Evolutionary conservation across 2,329 filamentous ascomycete genomes (phyloP).

Genomic region (Trichophyton verrucosum): DNA sequence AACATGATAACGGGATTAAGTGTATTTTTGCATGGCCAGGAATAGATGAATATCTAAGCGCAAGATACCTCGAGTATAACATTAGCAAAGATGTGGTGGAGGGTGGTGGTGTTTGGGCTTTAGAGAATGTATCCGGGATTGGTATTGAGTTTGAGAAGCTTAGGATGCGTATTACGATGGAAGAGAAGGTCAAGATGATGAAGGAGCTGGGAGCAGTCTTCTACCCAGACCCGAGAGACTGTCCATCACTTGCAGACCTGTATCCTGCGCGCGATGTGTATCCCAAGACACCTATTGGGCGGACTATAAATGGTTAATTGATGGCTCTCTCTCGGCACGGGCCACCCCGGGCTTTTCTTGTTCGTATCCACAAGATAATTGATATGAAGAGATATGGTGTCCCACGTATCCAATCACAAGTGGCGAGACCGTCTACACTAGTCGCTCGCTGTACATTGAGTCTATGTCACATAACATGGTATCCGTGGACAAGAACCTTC

Average conservation of each 20-base stretch:
- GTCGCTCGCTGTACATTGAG: background rate
- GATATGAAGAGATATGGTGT: background rate
- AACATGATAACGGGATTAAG: background rate
- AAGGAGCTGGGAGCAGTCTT: background rate
- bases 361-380: background rate
- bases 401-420: background rate
- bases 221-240: background rate
- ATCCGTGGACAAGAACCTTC: background rate
- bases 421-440: background rate
- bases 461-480: background rate
- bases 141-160: background rate
- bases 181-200: background rate
- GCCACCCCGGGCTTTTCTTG: background rate
- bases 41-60: background rate
- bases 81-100: background rate
- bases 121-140: background rate
- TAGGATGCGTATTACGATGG: background rate
- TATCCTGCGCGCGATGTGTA: background rate
- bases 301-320: background rate
- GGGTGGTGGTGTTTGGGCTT: background rate
- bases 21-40: background rate
- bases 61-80: background rate
- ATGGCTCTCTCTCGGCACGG: background rate
- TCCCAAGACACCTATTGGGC: background rate
- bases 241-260: background rate